Percentiles rank a stretch among this genome's conserved stretches.
Evolutionary conservation across 2,329 filamentous ascomycete species (phyloP).

Genomic region (Penicillium janthinellum): DNA sequence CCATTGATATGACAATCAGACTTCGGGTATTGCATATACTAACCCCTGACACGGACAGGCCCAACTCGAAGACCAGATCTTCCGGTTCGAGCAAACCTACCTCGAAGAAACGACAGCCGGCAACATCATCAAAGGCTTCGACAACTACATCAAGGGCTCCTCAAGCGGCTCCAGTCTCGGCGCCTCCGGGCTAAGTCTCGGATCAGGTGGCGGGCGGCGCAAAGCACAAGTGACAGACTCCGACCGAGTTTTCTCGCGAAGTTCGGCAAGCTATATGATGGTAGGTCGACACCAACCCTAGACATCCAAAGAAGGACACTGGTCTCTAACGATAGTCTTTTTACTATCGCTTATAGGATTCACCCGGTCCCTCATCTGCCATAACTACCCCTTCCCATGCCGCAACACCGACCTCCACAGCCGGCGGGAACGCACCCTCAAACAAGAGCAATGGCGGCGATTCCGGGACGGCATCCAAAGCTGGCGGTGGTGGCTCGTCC

Average conservation of each 20-base stretch:
- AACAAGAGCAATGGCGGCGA: conserved; percentile 30
- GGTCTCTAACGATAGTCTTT: neutral
- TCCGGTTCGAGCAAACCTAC: conserved; percentile 80
- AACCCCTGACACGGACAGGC: conserved; percentile 43
- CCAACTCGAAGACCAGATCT: conserved; percentile 76
- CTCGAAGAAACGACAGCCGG: conserved; percentile 84
- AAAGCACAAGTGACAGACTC: conserved; percentile 49
- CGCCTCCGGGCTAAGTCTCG: conserved; percentile 36
- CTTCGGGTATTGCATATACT: conserved; percentile 15
- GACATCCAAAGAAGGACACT: neutral
- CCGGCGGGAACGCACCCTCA: conserved; percentile 31
- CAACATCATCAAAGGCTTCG: conserved; percentile 97
- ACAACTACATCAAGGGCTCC: conserved; percentile 93
- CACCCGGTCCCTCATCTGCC: conserved; percentile 46
- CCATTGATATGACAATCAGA: neutral
- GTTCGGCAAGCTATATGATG: conserved; percentile 52
- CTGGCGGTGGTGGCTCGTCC: conserved; percentile 29
- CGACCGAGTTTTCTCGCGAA: conserved; percentile 52
- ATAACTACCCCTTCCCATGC: conserved; percentile 52
- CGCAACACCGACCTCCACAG: conserved; percentile 46
- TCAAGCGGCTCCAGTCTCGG: conserved; percentile 52
- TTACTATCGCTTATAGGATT: conserved; percentile 35
- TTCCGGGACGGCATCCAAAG: conserved; percentile 16
- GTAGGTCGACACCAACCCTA: conserved; percentile 26
- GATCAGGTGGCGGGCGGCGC: conserved; percentile 36